These are phyloP conservation scores for Ogataea glucozyma DNA, from an alignment of 805 yeast species.

Conservation along the genomic window DNA sequence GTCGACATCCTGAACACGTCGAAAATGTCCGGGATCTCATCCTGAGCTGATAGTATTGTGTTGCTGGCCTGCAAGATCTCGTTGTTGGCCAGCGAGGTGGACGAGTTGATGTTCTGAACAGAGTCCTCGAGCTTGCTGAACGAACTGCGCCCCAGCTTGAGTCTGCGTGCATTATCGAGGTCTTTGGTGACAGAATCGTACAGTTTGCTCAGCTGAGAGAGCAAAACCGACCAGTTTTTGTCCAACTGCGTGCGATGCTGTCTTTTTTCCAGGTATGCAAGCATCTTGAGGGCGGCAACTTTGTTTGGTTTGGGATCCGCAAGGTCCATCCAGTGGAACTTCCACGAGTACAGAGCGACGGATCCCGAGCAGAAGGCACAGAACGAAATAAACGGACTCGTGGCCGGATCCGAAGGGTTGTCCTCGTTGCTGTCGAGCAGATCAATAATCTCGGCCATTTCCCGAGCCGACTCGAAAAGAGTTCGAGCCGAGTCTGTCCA, in stretches of 20 bases:
- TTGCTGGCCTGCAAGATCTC: slow-evolving; percentile 7
- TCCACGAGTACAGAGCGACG: slow-evolving; percentile 11
- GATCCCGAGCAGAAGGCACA: slow-evolving; percentile 10
- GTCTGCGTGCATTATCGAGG: slow-evolving; percentile 8
- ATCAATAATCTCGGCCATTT: slow-evolving; percentile 7
- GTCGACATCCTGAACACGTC: slow-evolving; percentile 4
- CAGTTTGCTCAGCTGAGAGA: slow-evolving; percentile 6
- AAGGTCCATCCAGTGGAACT: slow-evolving; percentile 15
- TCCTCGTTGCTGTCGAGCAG: slow-evolving; percentile 4
- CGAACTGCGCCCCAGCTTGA: slow-evolving; percentile 8
- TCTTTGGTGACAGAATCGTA: slow-evolving; percentile 11
- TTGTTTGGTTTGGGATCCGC: neutral
- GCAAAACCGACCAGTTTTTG: slow-evolving; percentile 7
- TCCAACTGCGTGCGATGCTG: slow-evolving; percentile 4
- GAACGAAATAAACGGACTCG: slow-evolving; percentile 11
- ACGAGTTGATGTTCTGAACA: slow-evolving; percentile 12
- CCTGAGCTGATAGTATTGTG: neutral
- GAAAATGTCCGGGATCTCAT: slow-evolving; percentile 1
- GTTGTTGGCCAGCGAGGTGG: slow-evolving; percentile 3
- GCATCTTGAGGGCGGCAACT: slow-evolving; percentile 4
- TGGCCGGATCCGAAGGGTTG: slow-evolving; percentile 1
- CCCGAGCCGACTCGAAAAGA: slow-evolving; percentile 10
- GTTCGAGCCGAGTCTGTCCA: slow-evolving; percentile 1
- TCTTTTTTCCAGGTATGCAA: slow-evolving; percentile 1
- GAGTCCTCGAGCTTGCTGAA: slow-evolving; percentile 13